These are phyloP conservation scores for Tephrocybe rancida DNA, from an alignment of 768 basidiomycete genomes.

Conservation along the genomic window DNA sequence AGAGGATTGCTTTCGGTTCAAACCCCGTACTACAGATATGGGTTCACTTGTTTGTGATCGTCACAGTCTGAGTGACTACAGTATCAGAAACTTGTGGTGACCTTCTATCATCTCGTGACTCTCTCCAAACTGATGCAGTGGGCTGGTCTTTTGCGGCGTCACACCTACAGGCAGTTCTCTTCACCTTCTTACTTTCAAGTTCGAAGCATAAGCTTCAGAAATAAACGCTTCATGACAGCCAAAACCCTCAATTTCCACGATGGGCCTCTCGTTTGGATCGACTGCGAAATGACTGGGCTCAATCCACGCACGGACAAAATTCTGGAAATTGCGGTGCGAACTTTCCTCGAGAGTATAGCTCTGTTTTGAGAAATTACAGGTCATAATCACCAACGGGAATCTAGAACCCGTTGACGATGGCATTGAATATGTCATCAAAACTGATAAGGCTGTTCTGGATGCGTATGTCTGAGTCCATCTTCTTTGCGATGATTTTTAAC, in stretches of 20 bases:
- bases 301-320: constrained; percentile 67
- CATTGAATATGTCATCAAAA: constrained; percentile 72
- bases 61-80: no score
- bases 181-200: neutral
- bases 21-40: no score
- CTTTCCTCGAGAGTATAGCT: neutral
- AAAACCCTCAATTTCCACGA: constrained; percentile 47
- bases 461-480: constrained; percentile 54
- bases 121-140: constrained; percentile 10
- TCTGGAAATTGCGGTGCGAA: constrained; percentile 75
- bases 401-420: constrained; percentile 82
- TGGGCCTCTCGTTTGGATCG: constrained; percentile 81
- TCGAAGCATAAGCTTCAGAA: neutral
- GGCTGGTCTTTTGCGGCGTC: constrained; percentile 11
- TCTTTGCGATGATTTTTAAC: neutral
- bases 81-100: neutral
- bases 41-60: no score
- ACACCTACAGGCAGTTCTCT: constrained; percentile 7
- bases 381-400: constrained; percentile 87
- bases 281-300: constrained; percentile 89
- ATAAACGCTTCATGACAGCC: constrained; percentile 6
- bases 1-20: no score
- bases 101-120: neutral
- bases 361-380: constrained; percentile 38
- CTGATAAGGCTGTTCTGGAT: constrained; percentile 71